Base-by-base conservation (phyloP, 352 stramenopile genomes). In the Thraustochytrium sp. region DNA sequence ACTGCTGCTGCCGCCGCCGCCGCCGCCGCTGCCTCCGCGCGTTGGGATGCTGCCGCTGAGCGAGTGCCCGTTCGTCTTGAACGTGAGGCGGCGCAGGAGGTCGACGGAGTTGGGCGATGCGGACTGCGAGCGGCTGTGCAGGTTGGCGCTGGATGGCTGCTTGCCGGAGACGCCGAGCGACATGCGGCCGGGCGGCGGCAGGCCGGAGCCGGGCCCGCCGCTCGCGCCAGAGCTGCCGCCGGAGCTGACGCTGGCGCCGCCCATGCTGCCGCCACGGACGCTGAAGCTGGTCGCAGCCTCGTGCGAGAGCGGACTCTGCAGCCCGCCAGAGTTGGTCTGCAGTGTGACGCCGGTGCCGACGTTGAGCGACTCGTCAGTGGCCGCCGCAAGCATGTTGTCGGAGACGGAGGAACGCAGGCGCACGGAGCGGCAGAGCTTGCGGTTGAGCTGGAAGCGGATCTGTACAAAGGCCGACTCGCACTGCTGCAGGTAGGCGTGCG, bases 361-460 rank as follows among this genome's bases (percentile, higher is more conserved):
- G n/a, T 23, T 55, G 18, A 18, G 48, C n/a, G 48, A n/a, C 48
- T 18, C 18, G 31, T 68, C 23, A 53, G 23, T 68, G 59, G 59
- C 26, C 8, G 48, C 18, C 48, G 16, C n/a, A 31, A 72, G 59
- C 21, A 72, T 21, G 3, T 21, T 72, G 9, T 72, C 21, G 51
- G 59, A 21, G 26, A 49, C 59, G 16, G 34, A 75, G 23, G 68
- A 80, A 5, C 9, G 31, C 9, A 80, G 68, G 21, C 40, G 31
- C 1, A 80, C 51, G 23, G 68, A 75, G 16, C 68, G 46, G 38
- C 68, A 80, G 23, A 80, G 53, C 37, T 46, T 80, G 23, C 68
- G 48, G n/a, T 51, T 55, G 31, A 80, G 53, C 49, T 80, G 44
- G n/a, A 80, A 80, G 34, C 68, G 48, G 21, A 80, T 42, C 51